Base-by-base conservation (phyloP, 208 protist species). In the Trypanosoma caninum region DNA sequence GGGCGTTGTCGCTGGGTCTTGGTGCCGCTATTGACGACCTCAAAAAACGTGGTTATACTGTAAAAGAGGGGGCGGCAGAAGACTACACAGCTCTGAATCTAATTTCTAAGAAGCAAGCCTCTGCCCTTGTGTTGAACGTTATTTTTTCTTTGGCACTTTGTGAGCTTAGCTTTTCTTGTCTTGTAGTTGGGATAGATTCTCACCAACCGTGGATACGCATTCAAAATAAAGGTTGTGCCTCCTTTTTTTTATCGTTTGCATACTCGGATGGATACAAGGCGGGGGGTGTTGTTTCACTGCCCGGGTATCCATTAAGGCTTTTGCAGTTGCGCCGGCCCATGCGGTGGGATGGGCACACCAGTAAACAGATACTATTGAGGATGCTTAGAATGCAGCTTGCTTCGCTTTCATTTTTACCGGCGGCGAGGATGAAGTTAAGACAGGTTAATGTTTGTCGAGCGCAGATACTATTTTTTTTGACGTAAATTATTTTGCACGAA, bases 71-170 rank as follows among this genome's bases (percentile, higher is more conserved):
- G 2, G 34, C 27, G 2, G 55, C 72, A n/a, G 74, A 79, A 37
- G 65, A 88, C 65, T 82, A 73, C 54, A 72, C 67, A 34, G n/a
- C 71, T 22, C 13, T 71, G 6, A 72, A 62, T 1, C 46, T 88
- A 2, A n/a, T 73, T 4, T 40, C 65, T 34, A 51, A 53, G 18
- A 47, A 37, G 18, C 55, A 65, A 23, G 65, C 67, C 0, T 80
- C 78, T 34, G 70, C 76, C 44, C 71, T 76, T 52, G 30, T 89
- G 2, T 64, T 89, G 3, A 89, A 89, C 41, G 33, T 76, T 22
- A 23, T 84, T 35, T 50, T 89, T 10, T 30, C 65, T 10, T 28
- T 76, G 0, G 55, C 77, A 18, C 69, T 89, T 38, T n/a, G 41
- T 30, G 56, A 59, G 14, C 18, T 78, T 4, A 58, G 51, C 5